Percentiles rank a stretch among this genome's conserved stretches.
Conservation (phyloP, 2,329 filamentous ascomycete genomes). For the Trichoderma harzianum region DNA sequence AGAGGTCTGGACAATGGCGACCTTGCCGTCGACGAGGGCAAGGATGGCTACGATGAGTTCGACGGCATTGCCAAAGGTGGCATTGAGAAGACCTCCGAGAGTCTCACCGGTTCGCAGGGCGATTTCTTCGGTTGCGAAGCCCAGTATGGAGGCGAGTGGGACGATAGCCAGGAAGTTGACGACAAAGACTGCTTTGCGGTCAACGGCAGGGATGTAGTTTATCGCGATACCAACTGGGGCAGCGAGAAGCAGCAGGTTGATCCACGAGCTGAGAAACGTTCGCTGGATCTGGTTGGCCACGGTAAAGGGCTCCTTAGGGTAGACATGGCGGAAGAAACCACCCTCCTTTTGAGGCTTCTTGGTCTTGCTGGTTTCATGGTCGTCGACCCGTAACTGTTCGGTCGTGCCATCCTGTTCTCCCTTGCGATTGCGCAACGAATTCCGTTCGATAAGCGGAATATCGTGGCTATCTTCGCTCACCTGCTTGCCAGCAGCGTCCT, state of each 20-base stretch:
- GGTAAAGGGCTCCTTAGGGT: constrained; percentile 56
- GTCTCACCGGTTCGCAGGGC: constrained; percentile 79
- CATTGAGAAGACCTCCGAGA: constrained; percentile 83
- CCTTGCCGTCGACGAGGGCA: constrained; percentile 68
- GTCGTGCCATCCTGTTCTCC: constrained; percentile 26
- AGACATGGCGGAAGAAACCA: constrained; percentile 43
- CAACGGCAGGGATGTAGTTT: constrained; percentile 56
- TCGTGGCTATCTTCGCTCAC: constrained; percentile 22
- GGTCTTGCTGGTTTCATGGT: constrained; percentile 32
- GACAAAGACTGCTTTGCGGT: constrained; percentile 67
- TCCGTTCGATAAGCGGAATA: constrained; percentile 22
- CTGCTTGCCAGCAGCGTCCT: constrained; percentile 24
- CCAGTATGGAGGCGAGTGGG: constrained; percentile 80
- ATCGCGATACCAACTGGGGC: constrained; percentile 78
- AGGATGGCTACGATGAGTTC: constrained; percentile 88
- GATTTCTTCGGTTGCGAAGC: constrained; percentile 88
- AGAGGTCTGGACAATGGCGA: constrained; percentile 87
- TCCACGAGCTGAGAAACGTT: constrained; percentile 77
- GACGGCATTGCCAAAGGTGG: constrained; percentile 88
- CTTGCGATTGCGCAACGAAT: constrained; percentile 33
- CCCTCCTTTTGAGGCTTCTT: constrained; percentile 38
- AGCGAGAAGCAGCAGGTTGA: constrained; percentile 76
- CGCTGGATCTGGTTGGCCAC: constrained; percentile 65
- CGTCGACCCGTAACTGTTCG: constrained; percentile 21
- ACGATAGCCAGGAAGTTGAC: constrained; percentile 95